Evolutionary conservation across 257 asterid species (phyloP).

Genomic region (Solanum piurae): DNA sequence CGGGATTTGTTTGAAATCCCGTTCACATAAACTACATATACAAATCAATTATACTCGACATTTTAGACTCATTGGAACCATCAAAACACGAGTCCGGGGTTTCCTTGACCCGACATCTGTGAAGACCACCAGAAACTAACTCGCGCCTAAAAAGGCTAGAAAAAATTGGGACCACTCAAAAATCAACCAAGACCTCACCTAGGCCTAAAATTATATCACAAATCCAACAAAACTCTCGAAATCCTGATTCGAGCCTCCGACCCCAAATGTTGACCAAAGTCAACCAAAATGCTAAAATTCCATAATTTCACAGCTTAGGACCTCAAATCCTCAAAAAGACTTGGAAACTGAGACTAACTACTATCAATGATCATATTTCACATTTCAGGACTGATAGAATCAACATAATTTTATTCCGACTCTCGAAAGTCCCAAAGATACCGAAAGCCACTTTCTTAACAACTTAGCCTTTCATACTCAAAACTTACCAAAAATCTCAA

Average conservation of each 20-base stretch:
- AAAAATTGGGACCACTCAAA: too few relatives aligned
- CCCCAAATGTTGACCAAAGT: neutral
- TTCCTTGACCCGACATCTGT: neutral
- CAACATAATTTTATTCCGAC: neutral
- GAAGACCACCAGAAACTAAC: neutral
- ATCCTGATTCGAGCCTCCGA: neutral
- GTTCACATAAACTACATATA: neutral
- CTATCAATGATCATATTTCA: too few relatives aligned
- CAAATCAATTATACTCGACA: too few relatives aligned
- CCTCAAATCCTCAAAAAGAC: neutral
- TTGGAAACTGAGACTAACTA: too few relatives aligned
- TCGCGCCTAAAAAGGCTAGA: neutral
- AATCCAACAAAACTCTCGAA: neutral
- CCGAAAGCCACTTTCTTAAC: neutral
- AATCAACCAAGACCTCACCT: neutral
- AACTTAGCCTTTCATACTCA: neutral
- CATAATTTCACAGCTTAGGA: neutral
- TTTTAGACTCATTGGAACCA: neutral
- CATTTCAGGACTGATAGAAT: neutral
- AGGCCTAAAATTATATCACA: neutral
- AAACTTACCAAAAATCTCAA: neutral
- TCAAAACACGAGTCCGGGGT: neutral
- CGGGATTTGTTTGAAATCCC: too few relatives aligned
- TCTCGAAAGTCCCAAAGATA: neutral
- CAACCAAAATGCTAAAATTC: neutral